A percentile compares a stretch with the other conserved stretches of the same genome.
Conservation (phyloP, 768 basidiomycete genomes). For the Hericium alpestre region DNA sequence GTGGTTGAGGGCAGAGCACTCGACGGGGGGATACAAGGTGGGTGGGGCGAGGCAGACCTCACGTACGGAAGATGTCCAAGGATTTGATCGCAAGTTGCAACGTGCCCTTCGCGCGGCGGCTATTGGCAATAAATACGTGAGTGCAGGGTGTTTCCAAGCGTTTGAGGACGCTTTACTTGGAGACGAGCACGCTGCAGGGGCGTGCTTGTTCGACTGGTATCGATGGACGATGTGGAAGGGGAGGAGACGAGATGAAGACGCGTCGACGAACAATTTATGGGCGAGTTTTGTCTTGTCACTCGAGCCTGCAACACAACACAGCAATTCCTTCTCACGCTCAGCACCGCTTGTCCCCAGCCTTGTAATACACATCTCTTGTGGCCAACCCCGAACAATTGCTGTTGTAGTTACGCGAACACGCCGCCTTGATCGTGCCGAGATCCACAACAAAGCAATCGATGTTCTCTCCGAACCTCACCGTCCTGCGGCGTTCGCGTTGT, state of each 20-base stretch:
- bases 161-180: neutral
- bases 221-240: neutral
- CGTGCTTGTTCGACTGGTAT: neutral
- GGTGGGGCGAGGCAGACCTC: conserved; percentile 42
- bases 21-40: conserved; percentile 24
- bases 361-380: no score
- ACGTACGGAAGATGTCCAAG: conserved; percentile 32
- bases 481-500: no score
- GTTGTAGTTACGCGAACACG: no score
- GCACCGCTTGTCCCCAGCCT: neutral
- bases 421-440: no score
- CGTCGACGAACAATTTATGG: neutral
- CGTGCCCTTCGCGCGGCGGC: conserved; percentile 56
- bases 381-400: no score
- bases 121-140: conserved; percentile 31
- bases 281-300: no score
- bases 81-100: conserved; percentile 81
- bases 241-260: neutral
- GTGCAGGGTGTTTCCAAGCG: conserved; percentile 1
- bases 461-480: no score
- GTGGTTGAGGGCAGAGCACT: conserved; percentile 31
- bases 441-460: no score
- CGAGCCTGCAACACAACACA: no score
- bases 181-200: neutral
- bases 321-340: neutral